Evolutionary conservation across 2,329 filamentous ascomycete genomes (phyloP), one percentile per base, ranked within the genome.

Genomic region (Epichloe aotearoae): DNA sequence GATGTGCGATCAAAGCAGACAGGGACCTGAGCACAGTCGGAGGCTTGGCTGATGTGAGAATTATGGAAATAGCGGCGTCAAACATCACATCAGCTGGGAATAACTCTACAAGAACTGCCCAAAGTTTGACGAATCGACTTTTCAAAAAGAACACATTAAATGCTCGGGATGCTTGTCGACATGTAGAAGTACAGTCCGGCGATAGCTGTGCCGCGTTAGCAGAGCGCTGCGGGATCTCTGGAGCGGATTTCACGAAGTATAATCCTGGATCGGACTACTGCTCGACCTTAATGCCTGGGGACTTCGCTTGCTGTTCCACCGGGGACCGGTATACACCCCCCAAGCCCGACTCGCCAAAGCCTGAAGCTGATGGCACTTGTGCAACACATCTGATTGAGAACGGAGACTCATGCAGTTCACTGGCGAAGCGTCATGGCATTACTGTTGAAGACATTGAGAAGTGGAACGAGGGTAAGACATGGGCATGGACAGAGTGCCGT

Each of bases 181-280:
- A 55, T 17, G 55, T 62, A 12, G 57, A 67, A 36, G 67, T 71
- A 10, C 55, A 57, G 1, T 56, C 19, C 58, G 66, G 66, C 1
- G 68, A 73, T 47, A 55, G 59, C 42, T 74, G 72, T 42, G 59
- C 52, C 0, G 53, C 62, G 0, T 57, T 75, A 0, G 69, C 69
- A 0, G 47, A 55, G 5, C 58, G 59, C 38, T 74, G 71, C 49
- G 64, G 67, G 4, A 68, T 75, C 14, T 64, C 65, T 0, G 53
- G 55, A 2, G 46, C 55, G 11, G 60, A 73, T 42, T 67, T 73
- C 44, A 62, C 54, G 15, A 64, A 66, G 48, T 70, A 64, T 54
- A 74, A 75, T 53, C 49, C 49, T 1, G 49, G 50, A 10, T 50
- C 53, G 26, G 61, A 59, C 51, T 47, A 47, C 19, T 51, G 50